These are phyloP conservation scores for Helicocarpus griseus DNA, from an alignment of 2,329 filamentous ascomycete genomes.

Conservation along the genomic window DNA sequence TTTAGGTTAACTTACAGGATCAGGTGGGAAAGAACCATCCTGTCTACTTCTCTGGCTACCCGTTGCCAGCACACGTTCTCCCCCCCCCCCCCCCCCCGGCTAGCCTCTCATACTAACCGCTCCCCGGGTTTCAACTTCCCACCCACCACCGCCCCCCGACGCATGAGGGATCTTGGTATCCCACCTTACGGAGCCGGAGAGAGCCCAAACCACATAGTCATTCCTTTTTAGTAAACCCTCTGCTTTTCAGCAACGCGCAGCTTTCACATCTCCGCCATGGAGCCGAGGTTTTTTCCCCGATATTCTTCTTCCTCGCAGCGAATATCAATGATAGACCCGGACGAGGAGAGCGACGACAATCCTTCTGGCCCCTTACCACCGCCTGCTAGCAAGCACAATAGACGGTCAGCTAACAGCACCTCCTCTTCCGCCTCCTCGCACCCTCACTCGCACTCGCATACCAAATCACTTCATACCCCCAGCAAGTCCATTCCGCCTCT, in stretches of 20 bases:
- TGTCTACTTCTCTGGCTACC: no score
- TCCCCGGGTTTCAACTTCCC: neutral
- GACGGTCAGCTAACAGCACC: slow-evolving; percentile 21
- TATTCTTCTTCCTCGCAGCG: slow-evolving; percentile 3
- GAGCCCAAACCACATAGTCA: neutral
- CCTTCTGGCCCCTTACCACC: neutral
- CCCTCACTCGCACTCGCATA: slow-evolving; percentile 18
- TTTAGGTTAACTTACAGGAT: no score
- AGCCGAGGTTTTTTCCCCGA: neutral
- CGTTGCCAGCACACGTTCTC: no score
- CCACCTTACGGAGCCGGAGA: neutral
- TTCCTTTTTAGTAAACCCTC: neutral
- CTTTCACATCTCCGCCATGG: neutral
- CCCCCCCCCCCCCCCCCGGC: neutral
- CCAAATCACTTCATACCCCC: slow-evolving; percentile 39
- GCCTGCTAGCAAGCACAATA: slow-evolving; percentile 12
- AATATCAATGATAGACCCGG: slow-evolving; percentile 1
- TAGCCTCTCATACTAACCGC: neutral
- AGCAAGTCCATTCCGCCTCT: slow-evolving; percentile 36
- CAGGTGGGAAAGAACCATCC: no score
- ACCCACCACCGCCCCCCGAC: neutral
- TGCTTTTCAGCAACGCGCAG: neutral
- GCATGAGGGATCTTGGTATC: slow-evolving; percentile 1
- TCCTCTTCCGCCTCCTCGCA: slow-evolving; percentile 20
- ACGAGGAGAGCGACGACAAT: slow-evolving; percentile 1